These are phyloP conservation scores for Seiridium cupressi DNA, from an alignment of 2,329 filamentous ascomycete genomes.

Conservation along the genomic window DNA sequence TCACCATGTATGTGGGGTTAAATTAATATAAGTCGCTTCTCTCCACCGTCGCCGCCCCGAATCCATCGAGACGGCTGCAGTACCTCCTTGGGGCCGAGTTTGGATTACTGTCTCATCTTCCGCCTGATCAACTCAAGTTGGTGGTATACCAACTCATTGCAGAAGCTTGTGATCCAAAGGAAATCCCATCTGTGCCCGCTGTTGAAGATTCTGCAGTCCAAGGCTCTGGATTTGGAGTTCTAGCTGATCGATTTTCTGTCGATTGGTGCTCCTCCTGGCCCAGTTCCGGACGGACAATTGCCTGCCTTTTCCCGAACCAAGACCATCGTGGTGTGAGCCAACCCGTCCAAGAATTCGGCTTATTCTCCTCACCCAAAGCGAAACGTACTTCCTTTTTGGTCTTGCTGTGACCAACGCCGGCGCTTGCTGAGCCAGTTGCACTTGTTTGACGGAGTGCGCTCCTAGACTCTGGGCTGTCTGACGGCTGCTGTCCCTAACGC, in stretches of 20 bases:
- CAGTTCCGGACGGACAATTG: neutral
- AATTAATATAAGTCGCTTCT: too few relatives aligned
- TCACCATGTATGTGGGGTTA: too few relatives aligned
- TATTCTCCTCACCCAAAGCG: neutral
- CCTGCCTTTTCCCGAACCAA: neutral
- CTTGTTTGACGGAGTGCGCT: neutral
- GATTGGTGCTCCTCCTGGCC: neutral
- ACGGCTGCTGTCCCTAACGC: conserved; percentile 16
- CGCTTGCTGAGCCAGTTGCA: neutral
- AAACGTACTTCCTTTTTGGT: neutral
- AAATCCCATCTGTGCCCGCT: too few relatives aligned
- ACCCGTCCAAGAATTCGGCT: too few relatives aligned
- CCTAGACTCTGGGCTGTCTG: neutral
- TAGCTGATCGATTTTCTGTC: neutral
- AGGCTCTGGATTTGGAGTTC: neutral
- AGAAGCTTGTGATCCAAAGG: too few relatives aligned
- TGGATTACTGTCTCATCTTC: too few relatives aligned
- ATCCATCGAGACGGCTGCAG: too few relatives aligned
- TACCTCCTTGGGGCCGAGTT: too few relatives aligned
- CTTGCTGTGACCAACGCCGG: neutral
- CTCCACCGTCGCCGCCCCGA: too few relatives aligned
- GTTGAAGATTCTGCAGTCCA: too few relatives aligned
- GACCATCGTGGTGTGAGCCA: conserved; percentile 1
- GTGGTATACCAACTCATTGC: too few relatives aligned
- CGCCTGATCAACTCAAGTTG: too few relatives aligned